A percentile compares a stretch with the other conserved stretches of the same genome.
Evolutionary conservation across 2,329 filamentous ascomycete species (phyloP).

Genomic region (Emmonsiellopsis sp.): DNA sequence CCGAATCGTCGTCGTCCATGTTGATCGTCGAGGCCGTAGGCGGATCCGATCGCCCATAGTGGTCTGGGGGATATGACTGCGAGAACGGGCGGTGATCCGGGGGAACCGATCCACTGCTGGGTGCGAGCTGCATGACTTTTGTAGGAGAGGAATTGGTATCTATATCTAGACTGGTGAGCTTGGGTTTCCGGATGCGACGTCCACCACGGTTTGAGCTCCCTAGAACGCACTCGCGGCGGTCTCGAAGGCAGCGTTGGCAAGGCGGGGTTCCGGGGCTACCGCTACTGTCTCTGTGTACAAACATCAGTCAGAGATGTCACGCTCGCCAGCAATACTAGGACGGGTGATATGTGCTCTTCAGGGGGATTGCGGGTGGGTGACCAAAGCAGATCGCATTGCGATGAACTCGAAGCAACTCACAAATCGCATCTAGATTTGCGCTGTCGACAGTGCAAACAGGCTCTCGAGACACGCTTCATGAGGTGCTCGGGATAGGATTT

Average conservation of each 20-base stretch:
- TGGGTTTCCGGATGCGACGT: conserved; percentile 47
- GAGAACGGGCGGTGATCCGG: conserved; percentile 20
- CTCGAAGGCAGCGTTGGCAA: conserved; percentile 49
- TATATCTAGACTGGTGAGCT: conserved; percentile 26
- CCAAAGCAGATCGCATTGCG: no score
- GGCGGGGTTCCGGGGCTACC: conserved; percentile 42
- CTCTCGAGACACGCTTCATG: conserved; percentile 39
- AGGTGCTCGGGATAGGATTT: conserved; percentile 22
- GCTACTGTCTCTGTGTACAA: conserved; percentile 30
- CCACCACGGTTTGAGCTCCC: conserved; percentile 52
- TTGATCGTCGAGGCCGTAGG: conserved; percentile 18
- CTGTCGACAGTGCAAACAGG: conserved; percentile 40
- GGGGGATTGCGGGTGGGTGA: not conserved
- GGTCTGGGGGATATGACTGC: conserved; percentile 24
- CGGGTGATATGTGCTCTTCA: not conserved
- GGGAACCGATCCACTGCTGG: conserved; percentile 16
- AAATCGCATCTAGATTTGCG: conserved; percentile 44
- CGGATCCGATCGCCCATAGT: conserved; percentile 25
- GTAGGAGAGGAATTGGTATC: conserved; percentile 15
- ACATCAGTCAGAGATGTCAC: conserved; percentile 3
- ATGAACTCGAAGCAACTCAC: conserved; percentile 25
- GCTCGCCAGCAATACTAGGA: not conserved
- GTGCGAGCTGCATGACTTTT: conserved; percentile 19
- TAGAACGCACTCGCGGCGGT: conserved; percentile 49
- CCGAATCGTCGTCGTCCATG: conserved; percentile 30